phyloP scores from a whole-genome alignment of 1,139 yeast species.

The Protomyces macrosporus region DNA sequence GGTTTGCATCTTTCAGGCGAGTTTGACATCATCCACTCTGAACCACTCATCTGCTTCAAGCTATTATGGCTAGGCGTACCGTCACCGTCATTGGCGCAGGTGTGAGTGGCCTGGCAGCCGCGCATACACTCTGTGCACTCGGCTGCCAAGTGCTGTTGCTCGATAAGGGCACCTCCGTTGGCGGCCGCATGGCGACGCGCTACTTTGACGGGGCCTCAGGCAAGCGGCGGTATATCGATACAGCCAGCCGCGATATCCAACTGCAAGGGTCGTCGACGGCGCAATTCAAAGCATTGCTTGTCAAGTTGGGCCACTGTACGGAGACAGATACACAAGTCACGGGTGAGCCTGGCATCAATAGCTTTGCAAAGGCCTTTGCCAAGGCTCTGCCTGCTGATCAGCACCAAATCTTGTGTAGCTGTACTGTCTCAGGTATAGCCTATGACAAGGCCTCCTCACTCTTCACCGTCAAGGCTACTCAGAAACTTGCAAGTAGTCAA shows the following conservation, averaged over 20 bases:
- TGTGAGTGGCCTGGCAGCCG: conserved; percentile 16
- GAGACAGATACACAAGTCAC: not conserved
- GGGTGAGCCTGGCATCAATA: conserved; percentile 6
- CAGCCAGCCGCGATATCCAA: conserved; percentile 10
- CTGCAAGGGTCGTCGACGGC: not conserved
- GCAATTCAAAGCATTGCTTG: not conserved
- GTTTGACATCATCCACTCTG: too few species aligned
- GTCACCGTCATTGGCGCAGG: conserved; percentile 17
- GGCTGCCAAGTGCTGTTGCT: conserved; percentile 5
- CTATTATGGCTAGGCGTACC: not conserved
- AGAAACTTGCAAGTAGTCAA: not conserved
- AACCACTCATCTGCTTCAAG: not conserved
- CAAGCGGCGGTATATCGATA: conserved; percentile 6
- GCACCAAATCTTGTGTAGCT: not conserved
- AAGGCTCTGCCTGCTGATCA: not conserved
- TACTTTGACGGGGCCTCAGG: not conserved
- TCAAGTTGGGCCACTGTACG: not conserved
- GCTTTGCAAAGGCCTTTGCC: conserved; percentile 6
- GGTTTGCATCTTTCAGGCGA: too few species aligned
- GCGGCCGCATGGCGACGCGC: conserved; percentile 20
- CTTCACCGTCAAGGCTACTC: not conserved
- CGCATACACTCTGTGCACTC: conserved; percentile 4
- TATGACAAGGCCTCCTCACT: not conserved
- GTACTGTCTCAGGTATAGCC: not conserved
- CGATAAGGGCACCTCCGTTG: conserved; percentile 17